Conservation (phyloP, 2,329 filamentous ascomycete genomes). For the Colletotrichum simmondsii region DNA sequence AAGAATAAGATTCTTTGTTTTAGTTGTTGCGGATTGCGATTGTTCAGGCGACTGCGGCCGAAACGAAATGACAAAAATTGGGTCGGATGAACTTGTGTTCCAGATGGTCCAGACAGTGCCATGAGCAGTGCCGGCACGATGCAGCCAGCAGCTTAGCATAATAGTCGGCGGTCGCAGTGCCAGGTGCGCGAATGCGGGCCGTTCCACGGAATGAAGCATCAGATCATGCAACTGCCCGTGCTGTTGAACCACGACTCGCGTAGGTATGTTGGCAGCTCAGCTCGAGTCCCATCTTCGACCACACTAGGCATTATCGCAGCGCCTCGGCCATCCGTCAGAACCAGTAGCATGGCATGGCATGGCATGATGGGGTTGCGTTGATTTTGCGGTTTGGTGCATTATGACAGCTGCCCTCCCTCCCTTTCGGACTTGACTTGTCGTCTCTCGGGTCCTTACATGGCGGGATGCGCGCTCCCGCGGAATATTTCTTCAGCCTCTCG, state of each 20-base stretch:
- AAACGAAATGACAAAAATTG: background rate
- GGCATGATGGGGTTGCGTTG: background rate
- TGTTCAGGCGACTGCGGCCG: conserved; percentile 16
- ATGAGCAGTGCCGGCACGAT: background rate
- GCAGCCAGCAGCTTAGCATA: background rate
- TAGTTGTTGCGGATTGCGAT: background rate
- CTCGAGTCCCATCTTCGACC: background rate
- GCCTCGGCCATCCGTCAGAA: background rate
- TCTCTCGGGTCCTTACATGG: background rate
- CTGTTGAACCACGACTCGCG: background rate
- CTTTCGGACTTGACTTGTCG: conserved; percentile 14
- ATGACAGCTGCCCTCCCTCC: conserved; percentile 26
- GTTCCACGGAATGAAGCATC: conserved; percentile 29
- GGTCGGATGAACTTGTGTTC: background rate
- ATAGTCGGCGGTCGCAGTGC: background rate
- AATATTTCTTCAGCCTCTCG: conserved; percentile 9
- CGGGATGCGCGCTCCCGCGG: background rate
- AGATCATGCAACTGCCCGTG: conserved; percentile 5
- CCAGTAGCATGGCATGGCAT: background rate
- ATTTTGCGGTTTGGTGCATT: background rate
- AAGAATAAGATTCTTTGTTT: conserved; percentile 13
- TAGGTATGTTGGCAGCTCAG: conserved; percentile 8
- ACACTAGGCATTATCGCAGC: background rate
- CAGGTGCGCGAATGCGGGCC: conserved; percentile 24
- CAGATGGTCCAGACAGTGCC: background rate